These are phyloP conservation scores for Globisporangium parvum DNA, from an alignment of 352 stramenopile species.

Conservation along the genomic window DNA sequence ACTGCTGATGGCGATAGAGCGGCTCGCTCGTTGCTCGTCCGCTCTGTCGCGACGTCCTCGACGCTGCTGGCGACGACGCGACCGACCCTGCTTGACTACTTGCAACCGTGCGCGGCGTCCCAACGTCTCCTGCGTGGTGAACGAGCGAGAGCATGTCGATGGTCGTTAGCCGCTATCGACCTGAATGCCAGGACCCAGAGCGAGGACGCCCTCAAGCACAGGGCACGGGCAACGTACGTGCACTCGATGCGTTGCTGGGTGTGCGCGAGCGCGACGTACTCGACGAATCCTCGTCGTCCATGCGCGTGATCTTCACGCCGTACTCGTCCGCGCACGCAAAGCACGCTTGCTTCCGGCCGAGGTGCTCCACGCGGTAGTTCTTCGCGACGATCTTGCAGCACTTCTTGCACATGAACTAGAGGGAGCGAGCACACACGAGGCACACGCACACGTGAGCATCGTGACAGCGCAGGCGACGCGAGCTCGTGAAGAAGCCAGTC, in stretches of 20 bases:
- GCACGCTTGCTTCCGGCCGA: slow-evolving; percentile 36
- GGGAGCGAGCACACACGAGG: slow-evolving; percentile 6
- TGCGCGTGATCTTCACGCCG: slow-evolving; percentile 20
- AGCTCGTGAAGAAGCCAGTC: slow-evolving; percentile 8
- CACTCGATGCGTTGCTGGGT: slow-evolving; percentile 5
- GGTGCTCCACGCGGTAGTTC: slow-evolving; percentile 47
- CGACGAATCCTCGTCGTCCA: slow-evolving; percentile 15
- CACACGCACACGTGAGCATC: not conserved
- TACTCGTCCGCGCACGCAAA: slow-evolving; percentile 54
- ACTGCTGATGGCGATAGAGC: slow-evolving; percentile 9
- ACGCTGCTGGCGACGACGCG: slow-evolving; percentile 2
- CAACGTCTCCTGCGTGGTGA: slow-evolving; percentile 1
- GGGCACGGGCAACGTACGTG: slow-evolving; percentile 6
- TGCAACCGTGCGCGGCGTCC: slow-evolving; percentile 3
- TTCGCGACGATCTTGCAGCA: slow-evolving; percentile 50
- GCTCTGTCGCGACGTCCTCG: slow-evolving; percentile 2
- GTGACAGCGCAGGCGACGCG: slow-evolving; percentile 3
- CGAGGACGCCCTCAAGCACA: not conserved
- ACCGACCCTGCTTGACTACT: slow-evolving; percentile 2
- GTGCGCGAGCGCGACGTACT: slow-evolving; percentile 7
- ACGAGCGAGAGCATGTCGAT: not conserved
- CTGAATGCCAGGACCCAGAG: not conserved
- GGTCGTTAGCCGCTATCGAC: no score
- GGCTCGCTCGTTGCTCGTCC: slow-evolving; percentile 7
- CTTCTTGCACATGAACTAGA: slow-evolving; percentile 66